Percentiles rank a stretch among this genome's conserved stretches.
Conservation (phyloP, 2,329 filamentous ascomycete genomes). For the Knufia fluminis region DNA sequence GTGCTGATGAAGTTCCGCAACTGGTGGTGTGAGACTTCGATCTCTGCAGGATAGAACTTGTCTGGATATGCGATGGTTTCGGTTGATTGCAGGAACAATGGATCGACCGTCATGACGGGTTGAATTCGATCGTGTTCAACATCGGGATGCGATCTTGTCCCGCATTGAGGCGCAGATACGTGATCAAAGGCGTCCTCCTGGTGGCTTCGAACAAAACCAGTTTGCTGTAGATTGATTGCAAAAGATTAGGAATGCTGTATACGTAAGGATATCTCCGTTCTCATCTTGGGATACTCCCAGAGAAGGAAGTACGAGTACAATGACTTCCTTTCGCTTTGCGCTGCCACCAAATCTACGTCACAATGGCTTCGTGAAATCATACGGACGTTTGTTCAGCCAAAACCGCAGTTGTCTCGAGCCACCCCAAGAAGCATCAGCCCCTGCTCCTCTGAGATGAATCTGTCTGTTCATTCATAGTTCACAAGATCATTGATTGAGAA, state of each 20-base stretch:
- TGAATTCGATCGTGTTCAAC: background rate
- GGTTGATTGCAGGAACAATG: conserved; percentile 3
- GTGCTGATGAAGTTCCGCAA: conserved; percentile 83
- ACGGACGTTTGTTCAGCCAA: too few species aligned
- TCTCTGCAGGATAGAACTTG: conserved; percentile 58
- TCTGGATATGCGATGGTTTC: background rate
- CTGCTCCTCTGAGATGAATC: too few species aligned
- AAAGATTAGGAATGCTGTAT: background rate
- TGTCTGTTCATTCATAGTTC: too few species aligned
- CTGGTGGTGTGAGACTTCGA: conserved; percentile 51
- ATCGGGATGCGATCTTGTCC: background rate
- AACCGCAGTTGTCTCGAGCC: too few species aligned
- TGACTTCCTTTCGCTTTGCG: background rate
- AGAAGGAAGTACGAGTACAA: background rate
- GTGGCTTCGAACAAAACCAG: too few species aligned
- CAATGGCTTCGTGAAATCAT: too few species aligned
- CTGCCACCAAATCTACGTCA: background rate
- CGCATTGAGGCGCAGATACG: background rate
- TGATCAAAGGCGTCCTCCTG: too few species aligned
- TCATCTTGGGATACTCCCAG: background rate
- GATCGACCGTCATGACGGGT: conserved; percentile 8
- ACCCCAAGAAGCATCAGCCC: too few species aligned
- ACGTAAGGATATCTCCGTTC: background rate
- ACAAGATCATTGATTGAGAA: too few species aligned
- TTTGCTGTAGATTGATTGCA: background rate